These are phyloP conservation scores for Lithocarpus polystachyus DNA, from an alignment of 306 rosid species.

Conservation along the genomic window DNA sequence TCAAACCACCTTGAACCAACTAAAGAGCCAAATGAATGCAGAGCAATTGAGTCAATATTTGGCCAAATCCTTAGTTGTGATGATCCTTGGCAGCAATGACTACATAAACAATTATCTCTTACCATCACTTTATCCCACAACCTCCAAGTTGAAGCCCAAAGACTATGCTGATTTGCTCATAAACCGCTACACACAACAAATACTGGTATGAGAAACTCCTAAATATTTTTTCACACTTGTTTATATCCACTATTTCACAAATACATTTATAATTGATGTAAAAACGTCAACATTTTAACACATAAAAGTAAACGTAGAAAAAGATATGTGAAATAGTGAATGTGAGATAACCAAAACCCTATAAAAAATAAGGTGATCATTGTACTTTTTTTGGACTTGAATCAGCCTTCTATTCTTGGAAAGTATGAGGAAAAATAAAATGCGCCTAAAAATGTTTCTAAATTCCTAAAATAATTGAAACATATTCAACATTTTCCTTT, in stretches of 20 bases:
- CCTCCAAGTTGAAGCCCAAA: conserved; percentile 17
- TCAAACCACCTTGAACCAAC: conserved; percentile 22
- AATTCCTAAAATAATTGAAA: too few species aligned
- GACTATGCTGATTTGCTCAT: conserved; percentile 31
- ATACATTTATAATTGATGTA: too few species aligned
- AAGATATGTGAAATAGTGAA: too few species aligned
- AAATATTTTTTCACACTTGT: background rate
- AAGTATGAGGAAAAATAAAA: too few species aligned
- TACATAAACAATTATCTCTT: conserved; percentile 42
- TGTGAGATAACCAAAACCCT: too few species aligned
- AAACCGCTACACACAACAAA: background rate
- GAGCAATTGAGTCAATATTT: conserved; percentile 25
- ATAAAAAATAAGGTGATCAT: too few species aligned
- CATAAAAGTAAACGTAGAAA: too few species aligned
- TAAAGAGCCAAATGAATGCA: conserved; percentile 28
- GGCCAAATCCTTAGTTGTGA: conserved; percentile 23
- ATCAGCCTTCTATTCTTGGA: too few species aligned
- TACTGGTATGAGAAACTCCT: conserved; percentile 14
- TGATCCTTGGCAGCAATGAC: conserved; percentile 37
- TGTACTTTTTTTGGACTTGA: too few species aligned
- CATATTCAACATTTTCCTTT: too few species aligned
- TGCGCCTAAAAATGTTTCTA: too few species aligned
- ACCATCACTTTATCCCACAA: conserved; percentile 16
- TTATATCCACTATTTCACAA: too few species aligned
- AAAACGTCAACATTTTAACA: background rate